Evolutionary conservation across 208 protist species (phyloP), one percentile per base, ranked within the genome.

Genomic region (Crithidia acanthocephali): DNA sequence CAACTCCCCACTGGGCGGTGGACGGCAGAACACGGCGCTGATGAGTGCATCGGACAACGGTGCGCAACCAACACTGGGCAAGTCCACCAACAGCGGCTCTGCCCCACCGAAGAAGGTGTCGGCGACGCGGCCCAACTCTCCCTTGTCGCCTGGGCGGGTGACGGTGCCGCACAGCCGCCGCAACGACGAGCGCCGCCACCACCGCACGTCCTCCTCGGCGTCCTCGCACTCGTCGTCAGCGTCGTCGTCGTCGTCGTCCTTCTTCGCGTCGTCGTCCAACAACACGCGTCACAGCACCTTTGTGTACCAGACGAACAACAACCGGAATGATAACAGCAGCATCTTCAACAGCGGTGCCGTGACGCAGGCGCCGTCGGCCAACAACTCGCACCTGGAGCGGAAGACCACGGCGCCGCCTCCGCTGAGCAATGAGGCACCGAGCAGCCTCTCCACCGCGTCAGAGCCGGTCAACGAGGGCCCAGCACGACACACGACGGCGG

Each of bases 261-360:
- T 68, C 28, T 42, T 48, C 13, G 4, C 50, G 11, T 58, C 62
- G 1, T 68, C 32, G 20, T 16, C 11, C 11, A 20, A 18, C 28
- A 45, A 53, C 44, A 53, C 33, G 62, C 62, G 62, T 4, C 62
- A 68, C 33, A 68, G 48, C 62, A 68, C 62, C 35, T 33, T 68
- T 11, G 50, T 68, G 13, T 68, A 57, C 33, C 62, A 58, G 20
- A 58, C n/a, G 9, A 56, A 68, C 35, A 68, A 68, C 62, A 68
- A 25, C 23, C 6, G 28, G 4, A 55, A 55, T 30, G 28, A 30
- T n/a, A 66, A 68, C 62, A 68, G 47, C 61, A 56, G 28, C 23
- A 22, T 33, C 23, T 2, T 33, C 23, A 30, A 3, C 20, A 53
- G 48, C 45, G 45, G 42, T 15, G 40, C 18, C 30, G 28, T n/a